phyloP scores from a whole-genome alignment of 495 filamentous ascomycete genomes.

The Aspergillus carlsbadensis region DNA sequence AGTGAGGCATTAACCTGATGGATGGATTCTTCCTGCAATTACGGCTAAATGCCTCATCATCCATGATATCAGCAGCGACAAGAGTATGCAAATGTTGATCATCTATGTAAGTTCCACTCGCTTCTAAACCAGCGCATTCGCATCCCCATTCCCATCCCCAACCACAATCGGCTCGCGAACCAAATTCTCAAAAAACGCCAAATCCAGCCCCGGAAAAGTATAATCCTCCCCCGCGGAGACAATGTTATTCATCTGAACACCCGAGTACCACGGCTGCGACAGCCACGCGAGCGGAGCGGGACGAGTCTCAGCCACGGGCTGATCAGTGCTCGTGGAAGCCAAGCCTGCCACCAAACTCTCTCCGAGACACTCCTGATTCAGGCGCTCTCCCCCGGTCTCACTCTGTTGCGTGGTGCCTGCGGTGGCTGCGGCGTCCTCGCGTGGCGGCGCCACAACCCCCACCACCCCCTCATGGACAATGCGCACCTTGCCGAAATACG shows the following conservation, averaged over 20 bases:
- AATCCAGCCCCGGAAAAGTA: constrained; percentile 41
- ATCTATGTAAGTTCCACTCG: too few species aligned
- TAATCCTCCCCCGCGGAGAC: constrained; percentile 24
- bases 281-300: neutral
- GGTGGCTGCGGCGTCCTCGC: neutral
- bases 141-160: too few species aligned
- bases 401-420: too few species aligned
- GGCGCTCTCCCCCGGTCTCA: neutral
- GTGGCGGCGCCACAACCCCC: too few species aligned
- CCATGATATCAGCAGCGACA: too few species aligned
- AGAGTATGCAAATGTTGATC: too few species aligned
- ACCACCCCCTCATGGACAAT: neutral
- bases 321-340: neutral
- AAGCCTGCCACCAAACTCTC: neutral
- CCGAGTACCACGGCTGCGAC: neutral
- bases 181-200: constrained; percentile 39
- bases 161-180: constrained; percentile 8
- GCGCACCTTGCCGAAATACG: constrained; percentile 35
- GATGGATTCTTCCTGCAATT: too few species aligned
- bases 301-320: neutral
- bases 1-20: too few species aligned
- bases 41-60: too few species aligned
- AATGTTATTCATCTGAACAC: constrained; percentile 3
- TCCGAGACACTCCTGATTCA: neutral
- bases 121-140: too few species aligned